Evolutionary conservation across 805 yeast genomes (phyloP), one percentile per base, ranked within the genome.

Genomic region (Yamadazyma paraphyllophila): DNA sequence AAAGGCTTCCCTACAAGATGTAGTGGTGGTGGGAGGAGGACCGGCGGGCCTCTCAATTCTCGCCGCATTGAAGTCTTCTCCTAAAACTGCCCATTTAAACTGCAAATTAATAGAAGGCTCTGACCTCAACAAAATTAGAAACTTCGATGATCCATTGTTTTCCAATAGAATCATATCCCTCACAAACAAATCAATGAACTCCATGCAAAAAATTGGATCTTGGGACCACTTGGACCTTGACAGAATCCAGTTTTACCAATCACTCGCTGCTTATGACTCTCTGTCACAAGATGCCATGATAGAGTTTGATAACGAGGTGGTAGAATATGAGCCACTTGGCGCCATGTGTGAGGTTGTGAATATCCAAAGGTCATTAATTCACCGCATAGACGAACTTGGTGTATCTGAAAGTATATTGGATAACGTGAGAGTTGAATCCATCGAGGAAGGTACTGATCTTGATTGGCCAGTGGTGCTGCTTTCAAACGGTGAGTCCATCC

Each of bases 1-100:
- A 10, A 36, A 37, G 10, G 32, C 32, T 11, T 25, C 40, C n/a
- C 47, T 55, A n/a, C 72, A 63, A 25, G 97, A 92, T 63, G 79
- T 94, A 15, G 83, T 88, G 7, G 86, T 94, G 44, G 86, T 94
- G 31, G 99, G 99, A 31, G 98, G 96, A 7, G 99, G 99, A 0
- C 97, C 98, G 1, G 98, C 98, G 1, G 99, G 99, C 0, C 68
- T 94, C 46, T 84, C 96, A 1, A 68, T 94, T 31, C 83, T 94
- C 4, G 78, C 96, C 0, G 95, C 96, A 0, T 66, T 92, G 46
- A 85, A 87, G 60, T 74, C 75, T 52, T 83, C 90, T 1, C 81
- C 84, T 2, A 61, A 73, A 15, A 78, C 96, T 3, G 69, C 66
- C 25, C 70, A 78, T 41, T 74, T 89, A 36, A 73, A 74, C 38